Evolutionary conservation across 1,284 basidiomycete species (phyloP).

Genomic region (Ganoderma multipileum): DNA sequence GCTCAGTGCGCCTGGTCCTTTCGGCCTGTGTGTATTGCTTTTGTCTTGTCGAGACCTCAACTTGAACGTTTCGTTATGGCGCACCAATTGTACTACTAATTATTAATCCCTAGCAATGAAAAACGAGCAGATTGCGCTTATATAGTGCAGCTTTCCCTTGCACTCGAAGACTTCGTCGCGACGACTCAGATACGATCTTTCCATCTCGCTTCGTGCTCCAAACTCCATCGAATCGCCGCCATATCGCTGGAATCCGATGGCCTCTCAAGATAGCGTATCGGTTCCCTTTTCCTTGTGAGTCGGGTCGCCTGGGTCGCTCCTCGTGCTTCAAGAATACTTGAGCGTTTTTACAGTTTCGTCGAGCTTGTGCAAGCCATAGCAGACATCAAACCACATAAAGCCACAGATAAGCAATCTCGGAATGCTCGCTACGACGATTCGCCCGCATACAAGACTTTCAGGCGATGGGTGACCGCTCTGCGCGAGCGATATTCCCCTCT

Average conservation of each 20-base stretch:
- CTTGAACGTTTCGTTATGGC: not conserved
- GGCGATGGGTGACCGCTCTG: slow-evolving; percentile 55
- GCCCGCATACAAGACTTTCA: slow-evolving; percentile 42
- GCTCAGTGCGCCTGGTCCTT: not conserved
- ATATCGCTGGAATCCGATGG: not conserved
- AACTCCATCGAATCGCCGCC: not conserved
- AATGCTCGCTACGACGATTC: slow-evolving; percentile 15
- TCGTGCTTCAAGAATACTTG: not conserved
- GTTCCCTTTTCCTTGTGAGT: slow-evolving; percentile 26
- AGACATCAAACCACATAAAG: slow-evolving; percentile 25
- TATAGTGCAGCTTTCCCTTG: not conserved
- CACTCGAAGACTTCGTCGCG: not conserved
- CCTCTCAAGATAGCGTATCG: not conserved
- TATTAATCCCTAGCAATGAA: not conserved
- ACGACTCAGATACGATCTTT: not conserved
- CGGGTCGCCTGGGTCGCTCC: slow-evolving; percentile 43
- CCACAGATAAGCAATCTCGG: slow-evolving; percentile 20
- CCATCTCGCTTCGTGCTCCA: not conserved
- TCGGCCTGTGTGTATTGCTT: not conserved
- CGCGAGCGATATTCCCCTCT: slow-evolving; percentile 51
- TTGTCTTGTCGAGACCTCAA: not conserved
- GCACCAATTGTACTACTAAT: not conserved
- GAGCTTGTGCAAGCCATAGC: slow-evolving; percentile 31
- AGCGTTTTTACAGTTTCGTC: slow-evolving; percentile 24
- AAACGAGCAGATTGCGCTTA: not conserved